Evolutionary conservation across 345 rosid species (phyloP).

Genomic region (Citrus medica): DNA sequence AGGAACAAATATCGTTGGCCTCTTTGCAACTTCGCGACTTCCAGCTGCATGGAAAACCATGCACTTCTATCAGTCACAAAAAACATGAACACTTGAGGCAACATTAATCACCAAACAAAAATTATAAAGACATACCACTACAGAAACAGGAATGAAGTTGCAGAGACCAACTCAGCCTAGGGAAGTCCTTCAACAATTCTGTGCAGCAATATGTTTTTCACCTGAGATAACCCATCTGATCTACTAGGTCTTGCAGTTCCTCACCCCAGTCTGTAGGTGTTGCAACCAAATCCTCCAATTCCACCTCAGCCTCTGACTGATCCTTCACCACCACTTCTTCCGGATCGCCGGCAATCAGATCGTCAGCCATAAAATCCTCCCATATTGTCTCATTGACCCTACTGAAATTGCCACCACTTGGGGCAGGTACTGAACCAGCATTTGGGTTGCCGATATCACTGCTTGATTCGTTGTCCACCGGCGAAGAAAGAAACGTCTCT

Average conservation of each 20-base stretch:
- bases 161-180: constrained; percentile 29
- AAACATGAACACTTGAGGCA: neutral
- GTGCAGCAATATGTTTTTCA: constrained; percentile 18
- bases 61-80: constrained; percentile 2
- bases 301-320: constrained; percentile 37
- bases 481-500: constrained; percentile 44
- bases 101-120: neutral
- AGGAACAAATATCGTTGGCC: constrained; percentile 28
- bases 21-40: constrained; percentile 31
- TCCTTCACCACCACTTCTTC: constrained; percentile 28
- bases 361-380: constrained; percentile 44
- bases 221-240: constrained; percentile 63
- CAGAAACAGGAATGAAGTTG: constrained; percentile 24
- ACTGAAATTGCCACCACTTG: constrained; percentile 22
- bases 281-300: constrained; percentile 50
- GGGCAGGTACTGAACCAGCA: constrained; percentile 13
- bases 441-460: constrained; percentile 19
- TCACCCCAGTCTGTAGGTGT: constrained; percentile 52
- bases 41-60: constrained; percentile 28
- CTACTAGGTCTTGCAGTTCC: constrained; percentile 57
- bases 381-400: constrained; percentile 35
- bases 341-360: constrained; percentile 28
- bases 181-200: neutral
- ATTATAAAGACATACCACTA: constrained; percentile 20
- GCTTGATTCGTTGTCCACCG: constrained; percentile 47